phyloP scores from a whole-genome alignment of 2,329 filamentous ascomycete genomes.

The Botrytis deweyae region DNA sequence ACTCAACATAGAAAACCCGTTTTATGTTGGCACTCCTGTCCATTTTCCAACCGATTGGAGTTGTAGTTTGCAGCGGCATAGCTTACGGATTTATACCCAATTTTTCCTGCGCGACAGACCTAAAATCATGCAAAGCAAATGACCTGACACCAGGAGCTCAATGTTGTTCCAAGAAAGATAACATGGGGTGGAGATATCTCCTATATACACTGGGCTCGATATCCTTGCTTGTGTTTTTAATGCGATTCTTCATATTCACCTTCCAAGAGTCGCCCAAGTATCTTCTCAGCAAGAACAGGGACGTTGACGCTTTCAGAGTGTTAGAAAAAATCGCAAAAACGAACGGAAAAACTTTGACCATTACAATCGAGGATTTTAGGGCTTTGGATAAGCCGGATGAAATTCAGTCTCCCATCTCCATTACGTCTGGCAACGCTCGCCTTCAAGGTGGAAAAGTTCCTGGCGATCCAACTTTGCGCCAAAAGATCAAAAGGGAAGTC shows the following conservation, averaged over 20 bases:
- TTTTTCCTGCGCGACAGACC: conserved; percentile 27
- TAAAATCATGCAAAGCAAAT: conserved; percentile 31
- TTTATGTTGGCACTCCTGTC: conserved; percentile 33
- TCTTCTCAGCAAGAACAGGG: conserved; percentile 53
- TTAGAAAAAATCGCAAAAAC: conserved; percentile 55
- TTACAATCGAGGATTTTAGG: conserved; percentile 21
- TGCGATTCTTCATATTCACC: conserved; percentile 56
- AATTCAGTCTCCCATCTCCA: not conserved
- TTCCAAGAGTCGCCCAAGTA: conserved; percentile 59
- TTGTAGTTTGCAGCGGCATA: conserved; percentile 31
- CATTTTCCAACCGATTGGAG: conserved; percentile 35
- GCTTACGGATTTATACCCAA: conserved; percentile 32
- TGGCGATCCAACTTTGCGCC: not conserved
- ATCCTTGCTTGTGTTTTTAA: conserved; percentile 53
- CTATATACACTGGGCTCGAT: conserved; percentile 54
- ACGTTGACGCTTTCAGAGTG: conserved; percentile 52
- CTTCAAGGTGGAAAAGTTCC: not conserved
- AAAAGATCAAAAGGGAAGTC: conserved; percentile 37
- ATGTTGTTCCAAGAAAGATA: conserved; percentile 42
- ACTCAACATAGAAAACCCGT: conserved; percentile 28
- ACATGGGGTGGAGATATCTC: conserved; percentile 61
- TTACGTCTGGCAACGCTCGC: not conserved
- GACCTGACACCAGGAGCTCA: not conserved
- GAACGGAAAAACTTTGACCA: conserved; percentile 40
- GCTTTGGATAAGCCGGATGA: not conserved